Base-by-base conservation (phyloP, 371 early-diverging fungal genomes). In the Apophysomyces sp. region DNA sequence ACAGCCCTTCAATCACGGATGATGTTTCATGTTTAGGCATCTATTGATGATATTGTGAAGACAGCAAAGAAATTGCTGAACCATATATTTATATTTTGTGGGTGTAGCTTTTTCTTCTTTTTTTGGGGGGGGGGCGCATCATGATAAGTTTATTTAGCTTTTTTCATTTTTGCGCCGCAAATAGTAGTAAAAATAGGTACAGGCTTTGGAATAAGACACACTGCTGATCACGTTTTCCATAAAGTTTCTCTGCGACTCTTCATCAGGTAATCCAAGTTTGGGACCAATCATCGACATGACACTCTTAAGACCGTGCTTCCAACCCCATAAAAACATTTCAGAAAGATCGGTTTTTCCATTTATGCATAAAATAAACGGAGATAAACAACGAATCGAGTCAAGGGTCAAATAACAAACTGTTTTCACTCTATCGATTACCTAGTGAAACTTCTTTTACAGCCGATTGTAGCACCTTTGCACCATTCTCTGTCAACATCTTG, bases 261-360 rank as follows among this genome's bases (percentile, higher is more conserved):
- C 37, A n/a, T 44, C 55, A n/a, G 26, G n/a, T 12, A 63, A 11
- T 3, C 65, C 69, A 3, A 69, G 32, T 2, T 34, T 58, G n/a
- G 69, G 69, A 4, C 62, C 62, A 5, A 69, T 5, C 1, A 61
- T 37, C 40, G 64, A 56, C 39, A 61, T 24, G 53, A 53, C 55
- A 16, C 62, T 59, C 31, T 58, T 69, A 9, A 61, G 6, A 11
- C 52, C 62, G 7, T 64, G 59, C 31, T 58, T 51, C 61, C 69
- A 69, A 36, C 61, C 61, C 69, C 69, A 69, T 8, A 69, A 6
- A 21, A 69, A 69, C 34, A 61, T 69, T 30, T 58, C 57, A 12
- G 69, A 54, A n/a, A 59, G 55, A 37, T 24, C 28, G 7, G 69
- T 65, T 12, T 65, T 52, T 0, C 57, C 58, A 31, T 55, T 62